Percentiles rank a stretch among this genome's conserved stretches.
These are phyloP conservation scores for Sapria himalayana DNA, from an alignment of 345 rosid species.

Conservation along the genomic window DNA sequence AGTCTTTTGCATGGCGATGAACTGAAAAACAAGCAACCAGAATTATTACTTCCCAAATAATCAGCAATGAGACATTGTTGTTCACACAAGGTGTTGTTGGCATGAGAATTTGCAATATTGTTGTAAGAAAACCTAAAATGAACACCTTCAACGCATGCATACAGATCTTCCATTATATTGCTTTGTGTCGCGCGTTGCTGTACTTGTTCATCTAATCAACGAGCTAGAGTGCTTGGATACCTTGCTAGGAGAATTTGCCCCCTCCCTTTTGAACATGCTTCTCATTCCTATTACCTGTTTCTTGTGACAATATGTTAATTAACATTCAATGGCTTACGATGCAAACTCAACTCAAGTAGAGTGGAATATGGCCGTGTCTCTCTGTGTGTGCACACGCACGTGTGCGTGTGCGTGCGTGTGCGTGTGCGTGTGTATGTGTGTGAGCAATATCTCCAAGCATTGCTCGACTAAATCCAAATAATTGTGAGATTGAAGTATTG, in stretches of 20 bases:
- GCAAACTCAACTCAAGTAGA: too few relatives aligned
- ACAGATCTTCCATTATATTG: conserved; percentile 6
- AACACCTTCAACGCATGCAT: conserved; percentile 5
- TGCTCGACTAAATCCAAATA: neutral
- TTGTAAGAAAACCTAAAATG: neutral
- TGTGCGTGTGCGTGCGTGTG: too few relatives aligned
- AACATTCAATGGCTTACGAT: too few relatives aligned
- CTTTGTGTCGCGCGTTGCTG: too few relatives aligned
- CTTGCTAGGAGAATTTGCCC: conserved; percentile 29
- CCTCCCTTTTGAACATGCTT: conserved; percentile 32
- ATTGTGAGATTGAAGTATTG: too few relatives aligned
- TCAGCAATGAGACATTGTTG: neutral
- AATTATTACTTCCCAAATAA: neutral
- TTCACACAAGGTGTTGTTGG: neutral
- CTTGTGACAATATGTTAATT: too few relatives aligned
- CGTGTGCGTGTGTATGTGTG: too few relatives aligned
- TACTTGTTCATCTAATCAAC: conserved; percentile 32
- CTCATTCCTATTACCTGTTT: conserved; percentile 36
- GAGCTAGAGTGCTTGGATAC: conserved; percentile 47
- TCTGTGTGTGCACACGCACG: too few relatives aligned
- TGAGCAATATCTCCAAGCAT: too few relatives aligned
- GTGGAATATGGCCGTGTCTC: too few relatives aligned
- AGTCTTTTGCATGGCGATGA: too few relatives aligned
- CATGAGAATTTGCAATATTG: too few relatives aligned
- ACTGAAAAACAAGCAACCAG: neutral